These are phyloP conservation scores for Aristolochia californica DNA, from an alignment of 164 flowering plant species.

Conservation along the genomic window DNA sequence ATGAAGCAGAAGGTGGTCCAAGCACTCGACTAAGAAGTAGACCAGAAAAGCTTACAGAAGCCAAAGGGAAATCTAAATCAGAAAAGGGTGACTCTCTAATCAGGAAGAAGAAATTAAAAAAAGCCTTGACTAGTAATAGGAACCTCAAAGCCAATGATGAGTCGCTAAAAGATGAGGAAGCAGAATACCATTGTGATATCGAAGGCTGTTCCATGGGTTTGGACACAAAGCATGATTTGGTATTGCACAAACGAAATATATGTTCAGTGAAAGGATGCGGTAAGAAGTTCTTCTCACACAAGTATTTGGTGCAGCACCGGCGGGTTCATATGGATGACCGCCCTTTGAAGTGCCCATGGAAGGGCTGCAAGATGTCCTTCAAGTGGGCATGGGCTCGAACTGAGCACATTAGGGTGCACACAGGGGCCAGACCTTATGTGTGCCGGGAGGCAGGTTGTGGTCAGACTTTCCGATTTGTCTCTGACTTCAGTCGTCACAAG, in stretches of 20 bases:
- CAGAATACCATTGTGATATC: constrained; percentile 57
- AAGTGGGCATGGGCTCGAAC: constrained; percentile 99
- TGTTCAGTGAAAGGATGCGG: constrained; percentile 92
- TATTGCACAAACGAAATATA: constrained; percentile 60
- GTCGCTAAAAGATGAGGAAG: constrained; percentile 31
- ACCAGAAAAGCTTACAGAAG: constrained; percentile 10
- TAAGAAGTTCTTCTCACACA: constrained; percentile 95
- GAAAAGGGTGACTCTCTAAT: constrained; percentile 24
- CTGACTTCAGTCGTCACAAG: constrained; percentile 98
- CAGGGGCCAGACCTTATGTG: constrained; percentile 89
- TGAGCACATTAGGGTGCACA: constrained; percentile 95
- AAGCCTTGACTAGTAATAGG: constrained; percentile 3
- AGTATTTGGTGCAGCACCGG: constrained; percentile 88
- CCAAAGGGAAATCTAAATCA: constrained; percentile 12
- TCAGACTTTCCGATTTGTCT: constrained; percentile 93
- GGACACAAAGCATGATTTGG: constrained; percentile 60
- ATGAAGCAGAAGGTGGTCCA: constrained; percentile 60
- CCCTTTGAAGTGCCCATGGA: constrained; percentile 95
- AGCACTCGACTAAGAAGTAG: constrained; percentile 71
- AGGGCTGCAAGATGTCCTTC: constrained; percentile 96
- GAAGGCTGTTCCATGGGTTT: constrained; percentile 93
- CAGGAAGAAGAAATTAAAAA: constrained; percentile 26
- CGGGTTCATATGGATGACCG: constrained; percentile 90
- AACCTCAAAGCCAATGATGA: not conserved
- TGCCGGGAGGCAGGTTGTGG: constrained; percentile 82